Conservation (phyloP, 2,329 filamentous ascomycete species). For the Tolypocladium amazonense region DNA sequence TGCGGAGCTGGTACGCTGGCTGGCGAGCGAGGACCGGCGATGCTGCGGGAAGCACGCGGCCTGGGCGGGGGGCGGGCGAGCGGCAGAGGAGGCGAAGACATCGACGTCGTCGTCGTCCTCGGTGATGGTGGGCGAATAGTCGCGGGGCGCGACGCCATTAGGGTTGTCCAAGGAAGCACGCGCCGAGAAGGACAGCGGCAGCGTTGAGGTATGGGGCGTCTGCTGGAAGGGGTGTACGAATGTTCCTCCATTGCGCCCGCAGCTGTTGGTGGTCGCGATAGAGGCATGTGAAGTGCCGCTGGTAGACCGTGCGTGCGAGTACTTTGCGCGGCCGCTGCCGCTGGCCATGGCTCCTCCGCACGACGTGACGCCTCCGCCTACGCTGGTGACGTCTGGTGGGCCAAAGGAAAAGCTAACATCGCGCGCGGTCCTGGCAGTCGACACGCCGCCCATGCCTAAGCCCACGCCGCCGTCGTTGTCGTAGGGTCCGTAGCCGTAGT, state of each 20-base stretch:
- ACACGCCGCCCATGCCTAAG: conserved; percentile 4
- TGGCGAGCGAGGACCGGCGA: conserved; percentile 19
- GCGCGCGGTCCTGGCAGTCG: conserved; percentile 10
- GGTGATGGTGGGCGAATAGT: conserved; percentile 45
- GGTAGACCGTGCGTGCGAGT: conserved; percentile 46
- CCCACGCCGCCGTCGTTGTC: conserved; percentile 13
- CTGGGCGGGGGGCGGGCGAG: not conserved
- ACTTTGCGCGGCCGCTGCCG: conserved; percentile 20
- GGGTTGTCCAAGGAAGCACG: conserved; percentile 37
- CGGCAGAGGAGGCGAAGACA: conserved; percentile 4
- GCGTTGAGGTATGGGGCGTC: conserved; percentile 49
- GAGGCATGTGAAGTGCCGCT: conserved; percentile 48
- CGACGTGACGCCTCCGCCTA: not conserved
- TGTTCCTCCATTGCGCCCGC: conserved; percentile 27
- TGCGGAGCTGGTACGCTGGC: conserved; percentile 22
- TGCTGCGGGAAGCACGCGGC: conserved; percentile 8
- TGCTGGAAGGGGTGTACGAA: conserved; percentile 58
- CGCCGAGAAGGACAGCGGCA: conserved; percentile 44
- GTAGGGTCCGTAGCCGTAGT: conserved; percentile 13
- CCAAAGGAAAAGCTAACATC: conserved; percentile 38
- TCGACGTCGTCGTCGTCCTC: conserved; percentile 37
- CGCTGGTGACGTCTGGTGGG: conserved; percentile 20
- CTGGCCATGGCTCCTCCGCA: not conserved
- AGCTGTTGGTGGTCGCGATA: conserved; percentile 43
- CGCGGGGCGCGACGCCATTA: conserved; percentile 24